Evolutionary conservation across 2,329 filamentous ascomycete species (phyloP).

Genomic region (Rachicladosporium sp.): DNA sequence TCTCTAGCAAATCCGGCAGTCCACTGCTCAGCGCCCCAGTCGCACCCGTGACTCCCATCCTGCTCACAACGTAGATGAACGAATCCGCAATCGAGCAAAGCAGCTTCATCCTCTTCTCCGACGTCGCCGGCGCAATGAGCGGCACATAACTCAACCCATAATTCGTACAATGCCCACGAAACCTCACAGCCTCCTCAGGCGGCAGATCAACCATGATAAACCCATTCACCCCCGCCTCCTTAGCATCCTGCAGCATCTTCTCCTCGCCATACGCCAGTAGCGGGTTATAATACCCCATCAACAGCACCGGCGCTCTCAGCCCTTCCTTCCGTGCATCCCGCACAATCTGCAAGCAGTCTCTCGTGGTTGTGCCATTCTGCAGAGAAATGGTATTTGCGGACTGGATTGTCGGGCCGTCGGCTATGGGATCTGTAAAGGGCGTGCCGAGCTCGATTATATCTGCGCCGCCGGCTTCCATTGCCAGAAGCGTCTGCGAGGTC

Average conservation of each 20-base stretch:
- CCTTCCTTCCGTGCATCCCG: slow-evolving; percentile 66
- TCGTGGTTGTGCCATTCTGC: slow-evolving; percentile 74
- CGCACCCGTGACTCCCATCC: slow-evolving; percentile 93
- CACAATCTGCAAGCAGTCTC: slow-evolving; percentile 69
- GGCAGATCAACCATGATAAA: slow-evolving; percentile 96
- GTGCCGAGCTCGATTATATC: slow-evolving; percentile 93
- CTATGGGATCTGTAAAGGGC: slow-evolving; percentile 96
- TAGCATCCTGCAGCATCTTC: slow-evolving; percentile 70
- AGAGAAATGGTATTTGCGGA: slow-evolving; percentile 84
- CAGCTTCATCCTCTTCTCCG: slow-evolving; percentile 83
- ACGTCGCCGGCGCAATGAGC: slow-evolving; percentile 89
- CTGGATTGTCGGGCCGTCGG: slow-evolving; percentile 94
- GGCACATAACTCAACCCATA: slow-evolving; percentile 89
- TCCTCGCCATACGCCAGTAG: slow-evolving; percentile 91
- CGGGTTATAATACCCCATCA: slow-evolving; percentile 99
- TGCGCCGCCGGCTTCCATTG: slow-evolving; percentile 83
- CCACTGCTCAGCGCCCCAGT: slow-evolving; percentile 69
- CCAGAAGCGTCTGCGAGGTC: slow-evolving; percentile 73
- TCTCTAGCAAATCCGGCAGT: slow-evolving; percentile 66
- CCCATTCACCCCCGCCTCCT: slow-evolving; percentile 76
- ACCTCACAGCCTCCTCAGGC: slow-evolving; percentile 87
- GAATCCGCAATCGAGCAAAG: slow-evolving; percentile 95
- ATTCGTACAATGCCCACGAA: slow-evolving; percentile 70
- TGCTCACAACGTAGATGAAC: slow-evolving; percentile 96
- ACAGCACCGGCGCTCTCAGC: slow-evolving; percentile 67